Conservation (phyloP, 208 protist genomes). For the Leishmania braziliensis region DNA sequence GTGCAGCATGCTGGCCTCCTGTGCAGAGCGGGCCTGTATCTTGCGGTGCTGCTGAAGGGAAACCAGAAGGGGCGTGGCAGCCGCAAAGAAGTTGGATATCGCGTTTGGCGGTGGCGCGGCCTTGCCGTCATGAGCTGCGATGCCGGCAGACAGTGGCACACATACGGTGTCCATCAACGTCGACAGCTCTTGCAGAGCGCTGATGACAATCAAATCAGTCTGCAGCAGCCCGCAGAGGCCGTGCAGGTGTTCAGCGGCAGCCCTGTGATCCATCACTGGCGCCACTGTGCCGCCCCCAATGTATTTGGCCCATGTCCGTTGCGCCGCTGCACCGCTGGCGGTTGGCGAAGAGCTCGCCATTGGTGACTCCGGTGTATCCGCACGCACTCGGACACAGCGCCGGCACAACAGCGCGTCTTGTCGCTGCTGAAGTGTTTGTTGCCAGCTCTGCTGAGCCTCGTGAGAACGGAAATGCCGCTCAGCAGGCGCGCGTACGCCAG, state of each 20-base stretch:
- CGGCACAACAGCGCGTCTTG: conserved; percentile 10
- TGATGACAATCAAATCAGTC: conserved; percentile 31
- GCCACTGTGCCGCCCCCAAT: not conserved
- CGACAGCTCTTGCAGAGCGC: conserved; percentile 51
- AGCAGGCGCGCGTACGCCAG: not conserved
- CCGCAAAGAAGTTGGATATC: not conserved
- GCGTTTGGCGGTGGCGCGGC: not conserved
- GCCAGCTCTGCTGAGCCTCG: not conserved
- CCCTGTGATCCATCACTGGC: conserved; percentile 19
- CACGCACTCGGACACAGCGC: conserved; percentile 14
- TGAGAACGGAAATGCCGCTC: not conserved
- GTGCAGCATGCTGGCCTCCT: conserved; percentile 14
- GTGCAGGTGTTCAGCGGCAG: conserved; percentile 22
- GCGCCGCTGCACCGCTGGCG: not conserved
- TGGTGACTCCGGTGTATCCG: not conserved
- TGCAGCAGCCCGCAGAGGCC: conserved; percentile 20
- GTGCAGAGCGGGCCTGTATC: conserved; percentile 15
- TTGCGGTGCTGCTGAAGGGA: conserved; percentile 22
- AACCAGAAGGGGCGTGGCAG: conserved; percentile 20
- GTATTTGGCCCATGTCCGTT: not conserved
- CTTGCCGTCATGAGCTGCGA: not conserved
- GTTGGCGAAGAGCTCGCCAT: too few species aligned
- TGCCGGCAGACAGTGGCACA: not conserved
- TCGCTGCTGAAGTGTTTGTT: conserved; percentile 11
- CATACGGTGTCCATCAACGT: not conserved